Conservation (phyloP, 495 filamentous ascomycete species). For the Aspergillus biplanus region DNA sequence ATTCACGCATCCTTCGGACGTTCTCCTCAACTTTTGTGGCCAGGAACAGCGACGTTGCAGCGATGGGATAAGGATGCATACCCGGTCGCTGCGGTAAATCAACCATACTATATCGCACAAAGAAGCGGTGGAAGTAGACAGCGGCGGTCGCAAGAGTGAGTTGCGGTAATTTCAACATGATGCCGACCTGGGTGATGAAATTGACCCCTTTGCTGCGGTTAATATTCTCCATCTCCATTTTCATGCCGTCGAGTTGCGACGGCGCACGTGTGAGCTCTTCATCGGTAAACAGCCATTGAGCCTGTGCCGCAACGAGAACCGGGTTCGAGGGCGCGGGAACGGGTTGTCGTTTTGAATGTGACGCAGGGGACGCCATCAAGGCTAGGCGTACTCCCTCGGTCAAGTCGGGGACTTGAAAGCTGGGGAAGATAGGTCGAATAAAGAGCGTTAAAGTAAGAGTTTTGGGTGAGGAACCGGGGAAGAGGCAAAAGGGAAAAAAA, state of each 20-base stretch:
- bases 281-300: constrained; percentile 89
- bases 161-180: constrained; percentile 90
- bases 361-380: constrained; percentile 39
- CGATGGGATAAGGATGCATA: constrained; percentile 87
- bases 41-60: constrained; percentile 86
- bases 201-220: constrained; percentile 88
- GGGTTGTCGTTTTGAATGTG: constrained; percentile 41
- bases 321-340: constrained; percentile 53
- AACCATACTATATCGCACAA: constrained; percentile 83
- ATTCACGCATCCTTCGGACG: constrained; percentile 87
- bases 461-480: background rate
- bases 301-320: constrained; percentile 56
- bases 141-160: constrained; percentile 89
- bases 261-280: constrained; percentile 82
- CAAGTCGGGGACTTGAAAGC: background rate
- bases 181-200: constrained; percentile 93
- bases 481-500: background rate
- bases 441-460: background rate
- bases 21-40: constrained; percentile 97
- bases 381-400: background rate
- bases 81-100: constrained; percentile 60
- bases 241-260: constrained; percentile 80
- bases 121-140: constrained; percentile 92
- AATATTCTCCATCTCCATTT: constrained; percentile 72
- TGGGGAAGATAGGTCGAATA: background rate